Base-by-base conservation (phyloP, 2,329 filamentous ascomycete genomes). In the Neonectria neomacrospora region DNA sequence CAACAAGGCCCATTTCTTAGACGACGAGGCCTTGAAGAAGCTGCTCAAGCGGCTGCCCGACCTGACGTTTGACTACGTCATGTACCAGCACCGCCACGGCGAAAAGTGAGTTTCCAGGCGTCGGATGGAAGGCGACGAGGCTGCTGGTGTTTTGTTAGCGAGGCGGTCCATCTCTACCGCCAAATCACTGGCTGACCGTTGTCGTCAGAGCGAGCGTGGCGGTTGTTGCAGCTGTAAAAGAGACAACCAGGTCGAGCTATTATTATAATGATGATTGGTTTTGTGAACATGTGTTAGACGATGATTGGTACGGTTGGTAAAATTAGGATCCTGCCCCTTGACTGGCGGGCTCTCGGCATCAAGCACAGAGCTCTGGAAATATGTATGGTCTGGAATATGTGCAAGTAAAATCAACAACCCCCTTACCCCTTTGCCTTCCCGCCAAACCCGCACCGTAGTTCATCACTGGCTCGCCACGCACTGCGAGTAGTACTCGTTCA, bases 401-500 rank as follows among this genome's bases (percentile, higher is more conserved):
- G 61, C 61, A 63, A 58, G 26, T 54, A 34, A 22, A 64, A 69
- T 48, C 50, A n/a, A 54, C 47, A 61, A 39, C 59, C 22, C 41
- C 45, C 26, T 3, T 23, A 28, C 45, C 50, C 18, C 37, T 47
- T 12, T n/a, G 10, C 20, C n/a, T 34, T 12, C 9, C 30, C 9
- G 12, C 14, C 23, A 44, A 30, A 32, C 30, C 28, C 23, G 20
- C 22, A 18, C 32, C 26, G 52, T 41, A 41, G 37, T 16, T 34
- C 30, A 51, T 23, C 47, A 53, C 39, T 37, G 11, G n/a, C 34
- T 34, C 44, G 66, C 61, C 14, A 72, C 41, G 12, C 69, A 71
- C 64, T 72, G 69, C 30, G 52, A 65, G 58, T 72, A 71, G 37
- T 56, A 72, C 39, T 68, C 58, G 50, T 72, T 72, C 22, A 59